Evolutionary conservation across 176 grass and related monocot genomes (phyloP).

Genomic region (Chrysopogon serrulatus): DNA sequence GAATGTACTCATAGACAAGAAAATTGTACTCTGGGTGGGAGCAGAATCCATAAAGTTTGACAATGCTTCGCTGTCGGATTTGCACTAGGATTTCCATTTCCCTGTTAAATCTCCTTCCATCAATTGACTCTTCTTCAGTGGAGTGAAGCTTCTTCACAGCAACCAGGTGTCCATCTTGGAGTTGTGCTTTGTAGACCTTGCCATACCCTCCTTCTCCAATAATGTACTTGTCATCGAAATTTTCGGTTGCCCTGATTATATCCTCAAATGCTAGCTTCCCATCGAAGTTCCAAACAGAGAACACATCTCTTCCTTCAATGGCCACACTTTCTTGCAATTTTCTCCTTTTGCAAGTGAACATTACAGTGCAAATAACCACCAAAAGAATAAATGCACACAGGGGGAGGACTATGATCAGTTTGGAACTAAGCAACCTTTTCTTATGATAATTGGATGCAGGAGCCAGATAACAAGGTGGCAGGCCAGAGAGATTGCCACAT

Average conservation of each 20-base stretch:
- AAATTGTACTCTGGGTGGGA: not conserved
- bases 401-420: not conserved
- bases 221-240: not conserved
- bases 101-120: not conserved
- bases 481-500: slow-evolving; percentile 3
- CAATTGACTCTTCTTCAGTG: not conserved
- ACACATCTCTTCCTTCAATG: not conserved
- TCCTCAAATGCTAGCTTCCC: slow-evolving; percentile 14
- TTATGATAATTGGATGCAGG: not conserved
- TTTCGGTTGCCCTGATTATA: slow-evolving; percentile 4
- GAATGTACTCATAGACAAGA: not conserved
- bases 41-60: not conserved
- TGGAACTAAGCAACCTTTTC: not conserved
- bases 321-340: not conserved
- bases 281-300: slow-evolving; percentile 23
- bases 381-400: not conserved
- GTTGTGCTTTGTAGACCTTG: not conserved
- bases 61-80: not conserved
- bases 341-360: not conserved
- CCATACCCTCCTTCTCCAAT: slow-evolving; percentile 5
- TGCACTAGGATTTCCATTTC: not conserved
- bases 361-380: not conserved
- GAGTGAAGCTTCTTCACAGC: not conserved
- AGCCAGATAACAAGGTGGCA: not conserved
- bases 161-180: not conserved